Conservation (phyloP, 2,329 filamentous ascomycete genomes). For the Clarireedia homoeocarpa region DNA sequence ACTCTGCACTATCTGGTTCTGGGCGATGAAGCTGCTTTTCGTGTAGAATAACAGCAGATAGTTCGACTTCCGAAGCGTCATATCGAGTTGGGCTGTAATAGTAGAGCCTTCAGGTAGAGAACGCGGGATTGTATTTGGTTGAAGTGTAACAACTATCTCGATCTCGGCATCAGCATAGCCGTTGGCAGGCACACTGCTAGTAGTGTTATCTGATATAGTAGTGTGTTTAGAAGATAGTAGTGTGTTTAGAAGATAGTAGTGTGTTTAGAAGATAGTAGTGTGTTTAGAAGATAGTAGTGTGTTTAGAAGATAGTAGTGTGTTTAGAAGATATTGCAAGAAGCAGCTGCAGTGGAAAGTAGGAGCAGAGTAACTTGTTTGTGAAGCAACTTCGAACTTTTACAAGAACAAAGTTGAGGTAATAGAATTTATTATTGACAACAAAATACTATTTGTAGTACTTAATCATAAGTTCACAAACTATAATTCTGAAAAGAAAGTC, state of each 20-base stretch:
- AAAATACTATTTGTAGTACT: too few relatives aligned
- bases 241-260: too few relatives aligned
- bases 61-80: neutral
- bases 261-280: neutral
- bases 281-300: neutral
- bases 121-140: neutral
- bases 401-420: neutral
- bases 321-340: neutral
- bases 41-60: neutral
- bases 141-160: slow-evolving; percentile 1
- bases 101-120: neutral
- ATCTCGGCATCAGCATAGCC: neutral
- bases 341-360: neutral
- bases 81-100: neutral
- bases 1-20: neutral
- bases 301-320: neutral
- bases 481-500: too few relatives aligned
- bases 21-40: neutral
- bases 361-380: neutral
- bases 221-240: neutral
- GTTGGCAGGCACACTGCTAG: neutral
- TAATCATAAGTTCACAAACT: too few relatives aligned
- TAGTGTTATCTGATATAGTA: too few relatives aligned
- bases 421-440: neutral
- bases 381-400: neutral